Base-by-base conservation (phyloP, 495 filamentous ascomycete species). In the Extremus antarcticus region DNA sequence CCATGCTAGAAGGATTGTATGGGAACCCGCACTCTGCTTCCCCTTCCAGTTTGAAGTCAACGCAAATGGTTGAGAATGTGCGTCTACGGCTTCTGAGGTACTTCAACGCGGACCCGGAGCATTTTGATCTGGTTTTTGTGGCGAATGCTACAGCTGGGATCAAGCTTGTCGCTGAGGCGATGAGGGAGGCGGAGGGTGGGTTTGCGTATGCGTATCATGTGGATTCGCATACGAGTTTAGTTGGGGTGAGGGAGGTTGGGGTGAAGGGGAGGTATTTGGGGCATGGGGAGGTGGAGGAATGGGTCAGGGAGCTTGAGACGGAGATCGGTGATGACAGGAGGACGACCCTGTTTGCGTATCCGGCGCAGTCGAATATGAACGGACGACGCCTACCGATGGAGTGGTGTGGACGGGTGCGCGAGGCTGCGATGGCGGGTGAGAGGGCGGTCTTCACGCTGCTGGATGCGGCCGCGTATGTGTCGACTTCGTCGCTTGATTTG, bases 11-110 rank as follows among this genome's bases (percentile, higher is more conserved):
- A 1, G 86, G 84, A 69, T 73, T 96, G 1, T 88, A 87, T 64
- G 91, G 91, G 11, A 97, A 97, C 60, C 90, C 91, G 0, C 91
- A 97, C 65, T 95, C 90, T 0, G 82, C 80, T 60, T 95, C 90
- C 1, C 68, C 77, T 3, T 86, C 90, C 0, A 94, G 91, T 0
- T 86, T 91, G 62, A 72, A 79, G 8, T 84, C 90, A 0, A 86
- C 83, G 0, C 74, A 76, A 15, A 73, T 85, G 17, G 80, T 91
- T 43, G 89, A 95, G 50, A 81, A 90, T 65, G 72, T 86, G 53
- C 80, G 91, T 32, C 71, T 88, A 3, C 74, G 81, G 11, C 76
- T 85, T 13, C 75, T 96, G 16, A 75, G 74, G 9, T 88, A 94
- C 66, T 92, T 95, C 70, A 83, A 88, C 46, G 91, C 90, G 2